Percentiles rank a stretch among this genome's conserved stretches.
These are phyloP conservation scores for Cryptosporidium bovis DNA, from an alignment of 169 alveolate species.

Conservation along the genomic window DNA sequence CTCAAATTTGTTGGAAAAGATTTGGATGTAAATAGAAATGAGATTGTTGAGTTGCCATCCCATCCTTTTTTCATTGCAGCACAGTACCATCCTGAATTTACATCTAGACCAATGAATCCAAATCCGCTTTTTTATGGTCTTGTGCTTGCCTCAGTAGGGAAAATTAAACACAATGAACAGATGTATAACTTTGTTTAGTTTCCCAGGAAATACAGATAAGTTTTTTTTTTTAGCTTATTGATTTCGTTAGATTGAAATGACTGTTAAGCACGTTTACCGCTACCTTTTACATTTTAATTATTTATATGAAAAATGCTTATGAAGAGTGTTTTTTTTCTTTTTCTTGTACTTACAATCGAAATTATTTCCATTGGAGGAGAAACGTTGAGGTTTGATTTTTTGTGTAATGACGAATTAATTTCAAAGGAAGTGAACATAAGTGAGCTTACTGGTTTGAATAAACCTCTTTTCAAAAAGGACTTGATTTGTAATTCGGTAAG, in stretches of 20 bases:
- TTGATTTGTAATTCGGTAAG: slow-evolving; percentile 32
- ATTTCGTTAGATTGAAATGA: neutral
- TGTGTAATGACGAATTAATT: neutral
- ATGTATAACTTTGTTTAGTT: slow-evolving; percentile 32
- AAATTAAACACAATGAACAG: slow-evolving; percentile 48
- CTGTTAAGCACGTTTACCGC: neutral
- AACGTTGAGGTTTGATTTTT: slow-evolving; percentile 1
- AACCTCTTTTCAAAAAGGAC: slow-evolving; percentile 4
- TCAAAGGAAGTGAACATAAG: neutral
- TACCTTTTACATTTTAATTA: neutral
- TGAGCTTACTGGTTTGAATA: neutral
- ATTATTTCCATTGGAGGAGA: neutral
- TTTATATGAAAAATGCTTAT: too few relatives aligned
- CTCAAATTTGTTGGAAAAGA: slow-evolving; percentile 91
- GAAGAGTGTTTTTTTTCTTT: neutral
- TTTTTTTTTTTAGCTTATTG: neutral
- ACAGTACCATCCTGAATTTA: slow-evolving; percentile 96
- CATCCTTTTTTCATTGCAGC: slow-evolving; percentile 94
- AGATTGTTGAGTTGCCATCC: slow-evolving; percentile 85
- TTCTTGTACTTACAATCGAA: neutral
- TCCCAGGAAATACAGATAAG: neutral
- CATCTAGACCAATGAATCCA: slow-evolving; percentile 89
- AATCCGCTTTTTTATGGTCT: slow-evolving; percentile 88
- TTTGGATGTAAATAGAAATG: slow-evolving; percentile 89
- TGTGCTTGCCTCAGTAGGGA: slow-evolving; percentile 85